Base-by-base conservation (phyloP, 169 alveolate species). In the Plasmodium gaboni region DNA sequence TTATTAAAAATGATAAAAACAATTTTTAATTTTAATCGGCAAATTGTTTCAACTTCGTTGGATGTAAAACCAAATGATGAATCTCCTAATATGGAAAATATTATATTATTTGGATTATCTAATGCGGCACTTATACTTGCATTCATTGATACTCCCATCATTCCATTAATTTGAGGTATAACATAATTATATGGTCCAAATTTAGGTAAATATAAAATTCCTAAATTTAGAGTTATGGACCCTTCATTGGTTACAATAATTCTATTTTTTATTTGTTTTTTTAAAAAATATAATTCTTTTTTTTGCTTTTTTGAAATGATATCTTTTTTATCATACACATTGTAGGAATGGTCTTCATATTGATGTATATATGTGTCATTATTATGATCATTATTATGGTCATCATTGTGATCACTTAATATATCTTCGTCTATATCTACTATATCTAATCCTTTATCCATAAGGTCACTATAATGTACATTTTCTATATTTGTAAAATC, bases 131-230 rank as follows among this genome's bases (percentile, higher is more conserved):
- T 26, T 8, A 80, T 80, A 55, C 73, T 38, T 51, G 90, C 90
- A 61, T 80, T 80, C 90, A 80, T 80, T 55, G 90, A 67, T 32
- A 80, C 50, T 13, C 90, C 90, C 90, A 80, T 80, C 90, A 80
- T 80, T 6, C 90, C 90, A 65, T 80, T 80, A 7, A 68, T 80
- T 61, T 80, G 90, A 6, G 90, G 90, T 28, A 80, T 55, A 2
- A 68, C 85, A 57, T 55, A 80, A 68, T 67, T 80, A 17, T 28
- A 80, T 17, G 72, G 71, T n/a, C 90, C 90, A 60, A 80, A 71
- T 24, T 80, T 69, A 2, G 90, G 90, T 17, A 80, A 80, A 68
- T 68, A 80, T 55, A 80, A 38, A 32, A 80, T 80, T 53, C 90
- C 90, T 38, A 80, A 22, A 17, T 53, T 42, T 68, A 80, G 50